A percentile compares a stretch with the other conserved stretches of the same genome.
These are phyloP conservation scores for Leccinum pachyderme DNA, from an alignment of 1,284 basidiomycete genomes.

Conservation along the genomic window DNA sequence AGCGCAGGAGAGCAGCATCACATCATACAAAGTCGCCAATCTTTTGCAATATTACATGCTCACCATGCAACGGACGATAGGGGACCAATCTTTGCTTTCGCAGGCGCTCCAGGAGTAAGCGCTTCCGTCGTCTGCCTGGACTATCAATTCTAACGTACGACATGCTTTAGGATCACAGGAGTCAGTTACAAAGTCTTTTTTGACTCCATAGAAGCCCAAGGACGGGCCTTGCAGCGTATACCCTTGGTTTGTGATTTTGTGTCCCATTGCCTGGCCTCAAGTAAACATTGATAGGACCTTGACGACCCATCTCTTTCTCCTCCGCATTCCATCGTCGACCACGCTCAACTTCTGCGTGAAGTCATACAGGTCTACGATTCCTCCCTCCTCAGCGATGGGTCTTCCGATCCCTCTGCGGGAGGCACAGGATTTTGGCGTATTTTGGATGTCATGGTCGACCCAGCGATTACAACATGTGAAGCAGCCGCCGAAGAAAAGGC, in stretches of 20 bases:
- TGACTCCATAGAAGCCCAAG: slow-evolving; percentile 80
- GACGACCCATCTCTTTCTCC: slow-evolving; percentile 78
- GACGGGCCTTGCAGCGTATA: slow-evolving; percentile 69
- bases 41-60: slow-evolving; percentile 92
- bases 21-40: slow-evolving; percentile 89
- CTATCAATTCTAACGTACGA: not conserved
- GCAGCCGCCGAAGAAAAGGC: slow-evolving; percentile 68
- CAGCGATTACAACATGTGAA: slow-evolving; percentile 75
- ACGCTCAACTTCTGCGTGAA: slow-evolving; percentile 80
- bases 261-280: not conserved
- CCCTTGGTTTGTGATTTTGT: slow-evolving; percentile 54
- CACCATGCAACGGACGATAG: slow-evolving; percentile 92
- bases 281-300: slow-evolving; percentile 51
- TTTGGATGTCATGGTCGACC: slow-evolving; percentile 80
- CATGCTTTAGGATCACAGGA: slow-evolving; percentile 64
- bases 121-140: not conserved
- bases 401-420: slow-evolving; percentile 19
- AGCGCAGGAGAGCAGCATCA: slow-evolving; percentile 90
- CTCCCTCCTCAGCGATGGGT: slow-evolving; percentile 63
- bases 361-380: slow-evolving; percentile 87
- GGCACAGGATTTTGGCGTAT: slow-evolving; percentile 52
- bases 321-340: slow-evolving; percentile 76
- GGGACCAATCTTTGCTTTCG: slow-evolving; percentile 75
- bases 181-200: slow-evolving; percentile 83
- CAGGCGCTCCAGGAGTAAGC: slow-evolving; percentile 79